Conservation (phyloP, 2,329 filamentous ascomycete genomes). For the Hymenoscyphus fraxineus region DNA sequence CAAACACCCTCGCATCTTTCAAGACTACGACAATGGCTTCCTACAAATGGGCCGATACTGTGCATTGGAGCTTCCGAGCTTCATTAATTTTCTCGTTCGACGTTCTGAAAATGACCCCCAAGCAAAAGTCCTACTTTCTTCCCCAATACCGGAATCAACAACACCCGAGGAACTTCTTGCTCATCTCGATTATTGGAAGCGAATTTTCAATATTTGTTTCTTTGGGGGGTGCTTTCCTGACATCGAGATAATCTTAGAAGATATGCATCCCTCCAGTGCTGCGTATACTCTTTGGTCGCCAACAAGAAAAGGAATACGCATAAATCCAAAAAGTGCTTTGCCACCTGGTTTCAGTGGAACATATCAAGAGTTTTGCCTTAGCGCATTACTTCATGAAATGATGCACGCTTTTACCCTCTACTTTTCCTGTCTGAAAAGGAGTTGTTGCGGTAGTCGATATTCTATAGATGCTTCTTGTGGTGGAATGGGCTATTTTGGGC, state of each 20-base stretch:
- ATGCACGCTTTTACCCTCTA: neutral
- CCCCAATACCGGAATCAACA: neutral
- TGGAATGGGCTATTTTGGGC: neutral
- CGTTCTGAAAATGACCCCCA: neutral
- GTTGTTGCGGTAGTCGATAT: neutral
- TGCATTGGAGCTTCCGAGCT: neutral
- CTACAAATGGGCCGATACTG: neutral
- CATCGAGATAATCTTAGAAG: neutral
- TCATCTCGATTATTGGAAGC: neutral
- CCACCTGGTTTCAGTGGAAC: neutral
- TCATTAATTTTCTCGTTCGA: neutral
- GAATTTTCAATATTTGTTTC: neutral
- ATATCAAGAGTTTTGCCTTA: neutral
- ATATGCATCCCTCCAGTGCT: neutral
- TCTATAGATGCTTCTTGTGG: neutral
- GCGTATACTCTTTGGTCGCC: neutral
- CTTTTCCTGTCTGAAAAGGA: neutral
- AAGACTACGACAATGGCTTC: neutral
- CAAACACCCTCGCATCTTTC: neutral
- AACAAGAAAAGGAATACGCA: neutral
- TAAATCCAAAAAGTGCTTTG: neutral
- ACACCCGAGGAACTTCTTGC: neutral
- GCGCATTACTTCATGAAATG: neutral
- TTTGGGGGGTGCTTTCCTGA: neutral
- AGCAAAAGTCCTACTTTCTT: neutral